Base-by-base conservation (phyloP, 2,329 filamentous ascomycete species). In the Pseudogymnoascus sp. region DNA sequence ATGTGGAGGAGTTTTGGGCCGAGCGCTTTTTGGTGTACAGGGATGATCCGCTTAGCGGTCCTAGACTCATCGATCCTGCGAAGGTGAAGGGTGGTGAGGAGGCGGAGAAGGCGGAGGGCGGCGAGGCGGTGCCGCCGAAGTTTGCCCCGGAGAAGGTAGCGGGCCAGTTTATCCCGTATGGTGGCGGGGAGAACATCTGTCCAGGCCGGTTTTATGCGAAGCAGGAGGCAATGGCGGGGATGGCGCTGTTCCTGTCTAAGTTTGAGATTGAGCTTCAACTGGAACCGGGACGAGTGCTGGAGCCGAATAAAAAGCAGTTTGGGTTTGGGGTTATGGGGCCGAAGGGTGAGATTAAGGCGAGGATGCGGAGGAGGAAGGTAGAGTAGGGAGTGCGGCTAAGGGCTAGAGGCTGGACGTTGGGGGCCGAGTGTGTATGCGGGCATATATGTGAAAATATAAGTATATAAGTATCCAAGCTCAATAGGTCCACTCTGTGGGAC, bases 141-240 rank as follows among this genome's bases (percentile, higher is more conserved):
- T 72, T 73, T 53, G 70, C 62, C 3, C 64, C 69, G 0, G 68
- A 73, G 0, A 67, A 69, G 1, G 70, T 71, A 0, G 69, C 69
- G 6, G 73, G 72, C 0, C 70, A 70, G 0, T 77, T 70, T 66
- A 70, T 75, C 2, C 74, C 74, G 0, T 77, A 70, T 25, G 75
- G 75, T 0, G 74, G 74, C 2, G 73, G 74, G 0, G 63, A 64
- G 4, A 68, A 69, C 6, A 70, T 74, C 21, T 77, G 75, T 25
- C 75, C 74, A 0, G 75, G 75, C 1, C 71, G 72, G 0, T 72
- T 73, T 40, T 76, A 74, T 35, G 73, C 75, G 1, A 76, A 76
- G 33, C 69, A 70, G 12, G 71, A 76, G 60, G 69, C 73, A 0
- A 70, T 75, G 35, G 64, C 70, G 1, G 68, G 68, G 0, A 65